These are phyloP conservation scores for Lactarius sanguifluus DNA, from an alignment of 768 basidiomycete species.

Conservation along the genomic window DNA sequence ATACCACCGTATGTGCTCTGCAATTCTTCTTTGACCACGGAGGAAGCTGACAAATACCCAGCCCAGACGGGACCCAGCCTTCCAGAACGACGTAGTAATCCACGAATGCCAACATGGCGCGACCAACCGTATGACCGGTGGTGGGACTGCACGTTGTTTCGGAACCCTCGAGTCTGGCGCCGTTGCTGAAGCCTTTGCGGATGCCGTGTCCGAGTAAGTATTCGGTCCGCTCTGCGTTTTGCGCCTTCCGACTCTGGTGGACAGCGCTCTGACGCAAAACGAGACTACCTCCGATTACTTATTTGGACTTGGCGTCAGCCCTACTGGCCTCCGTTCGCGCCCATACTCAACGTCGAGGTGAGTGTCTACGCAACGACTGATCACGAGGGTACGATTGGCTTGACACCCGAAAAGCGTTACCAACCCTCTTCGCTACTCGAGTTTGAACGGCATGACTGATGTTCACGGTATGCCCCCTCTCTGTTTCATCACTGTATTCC, in stretches of 20 bases:
- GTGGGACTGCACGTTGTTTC: slow-evolving; percentile 57
- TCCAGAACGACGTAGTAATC: slow-evolving; percentile 57
- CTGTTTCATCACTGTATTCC: background rate
- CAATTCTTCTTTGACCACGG: background rate
- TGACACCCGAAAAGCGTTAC: slow-evolving; percentile 24
- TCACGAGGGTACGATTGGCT: slow-evolving; percentile 14
- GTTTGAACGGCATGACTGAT: slow-evolving; percentile 40
- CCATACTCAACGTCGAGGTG: slow-evolving; percentile 57
- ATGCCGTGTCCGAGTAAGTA: slow-evolving; percentile 37
- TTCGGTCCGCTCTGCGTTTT: background rate
- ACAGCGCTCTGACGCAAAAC: slow-evolving; percentile 41
- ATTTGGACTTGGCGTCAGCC: slow-evolving; percentile 54
- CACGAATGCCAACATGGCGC: slow-evolving; percentile 47
- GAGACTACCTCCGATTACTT: slow-evolving; percentile 38
- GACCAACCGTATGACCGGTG: slow-evolving; percentile 38
- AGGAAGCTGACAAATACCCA: slow-evolving; percentile 33
- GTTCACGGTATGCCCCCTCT: slow-evolving; percentile 43
- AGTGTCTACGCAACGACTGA: slow-evolving; percentile 34
- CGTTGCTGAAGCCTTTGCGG: slow-evolving; percentile 36
- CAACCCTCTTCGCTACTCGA: slow-evolving; percentile 49
- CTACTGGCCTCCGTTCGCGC: slow-evolving; percentile 57
- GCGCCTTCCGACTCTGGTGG: slow-evolving; percentile 5
- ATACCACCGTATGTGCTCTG: slow-evolving; percentile 29
- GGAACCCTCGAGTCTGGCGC: slow-evolving; percentile 60
- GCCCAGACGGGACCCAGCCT: slow-evolving; percentile 60